These are phyloP conservation scores for Helicocarpus griseus DNA, from an alignment of 2,329 filamentous ascomycete genomes.

Conservation along the genomic window DNA sequence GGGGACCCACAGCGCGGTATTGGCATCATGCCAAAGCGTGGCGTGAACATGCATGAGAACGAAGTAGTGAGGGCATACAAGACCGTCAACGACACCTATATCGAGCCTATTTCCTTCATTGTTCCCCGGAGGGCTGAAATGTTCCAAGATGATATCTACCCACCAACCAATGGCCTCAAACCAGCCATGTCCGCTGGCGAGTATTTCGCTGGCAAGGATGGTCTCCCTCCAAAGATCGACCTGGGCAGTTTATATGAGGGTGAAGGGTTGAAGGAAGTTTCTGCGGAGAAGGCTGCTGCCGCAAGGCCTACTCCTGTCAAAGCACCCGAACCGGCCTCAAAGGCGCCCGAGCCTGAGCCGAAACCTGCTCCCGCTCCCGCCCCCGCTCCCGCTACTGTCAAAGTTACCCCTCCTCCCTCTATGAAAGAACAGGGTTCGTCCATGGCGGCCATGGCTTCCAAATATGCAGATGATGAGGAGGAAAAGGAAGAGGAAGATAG, in stretches of 20 bases:
- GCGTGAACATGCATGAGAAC: constrained; percentile 93
- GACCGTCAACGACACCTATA: constrained; percentile 87
- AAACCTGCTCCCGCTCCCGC: constrained; percentile 25
- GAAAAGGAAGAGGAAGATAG: constrained; percentile 50
- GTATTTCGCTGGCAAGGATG: constrained; percentile 80
- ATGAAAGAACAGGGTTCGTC: constrained; percentile 80
- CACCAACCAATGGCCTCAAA: constrained; percentile 70
- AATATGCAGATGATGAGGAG: constrained; percentile 70
- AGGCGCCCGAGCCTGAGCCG: constrained; percentile 41
- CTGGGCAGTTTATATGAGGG: constrained; percentile 88
- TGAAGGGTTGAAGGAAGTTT: constrained; percentile 64
- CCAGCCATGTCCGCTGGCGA: constrained; percentile 70
- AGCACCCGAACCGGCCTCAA: constrained; percentile 36
- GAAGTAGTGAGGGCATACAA: constrained; percentile 95
- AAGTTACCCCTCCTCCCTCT: constrained; percentile 18
- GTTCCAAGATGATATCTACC: constrained; percentile 96
- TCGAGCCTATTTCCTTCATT: constrained; percentile 96
- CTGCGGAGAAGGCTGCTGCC: constrained; percentile 45
- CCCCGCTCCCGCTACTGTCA: constrained; percentile 22
- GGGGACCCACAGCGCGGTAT: constrained; percentile 86
- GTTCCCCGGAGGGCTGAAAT: constrained; percentile 87
- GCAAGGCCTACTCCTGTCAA: constrained; percentile 34
- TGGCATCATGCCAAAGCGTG: constrained; percentile 88
- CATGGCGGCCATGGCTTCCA: constrained; percentile 74
- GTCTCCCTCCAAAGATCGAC: constrained; percentile 80